Evolutionary conservation across 352 stramenopile genomes (phyloP).

Genomic region (Globisporangium nagaii): DNA sequence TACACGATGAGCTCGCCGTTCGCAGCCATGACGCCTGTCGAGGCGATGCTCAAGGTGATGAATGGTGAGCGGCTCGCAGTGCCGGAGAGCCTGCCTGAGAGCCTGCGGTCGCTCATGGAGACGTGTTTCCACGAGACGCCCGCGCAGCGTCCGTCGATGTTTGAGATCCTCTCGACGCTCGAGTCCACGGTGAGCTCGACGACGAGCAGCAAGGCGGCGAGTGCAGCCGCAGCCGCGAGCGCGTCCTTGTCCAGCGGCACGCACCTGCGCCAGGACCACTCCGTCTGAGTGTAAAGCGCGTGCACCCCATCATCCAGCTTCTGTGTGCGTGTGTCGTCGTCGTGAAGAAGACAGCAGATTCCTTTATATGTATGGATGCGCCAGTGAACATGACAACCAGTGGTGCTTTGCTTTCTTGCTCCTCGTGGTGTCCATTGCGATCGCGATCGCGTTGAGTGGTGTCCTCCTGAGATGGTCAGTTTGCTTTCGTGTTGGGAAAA

Average conservation of each 20-base stretch:
- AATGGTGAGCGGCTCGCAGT: slow-evolving; percentile 53
- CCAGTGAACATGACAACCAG: too few species aligned
- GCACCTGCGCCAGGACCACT: background rate
- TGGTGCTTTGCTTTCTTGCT: too few species aligned
- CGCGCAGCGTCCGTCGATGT: slow-evolving; percentile 57
- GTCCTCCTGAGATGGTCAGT: too few species aligned
- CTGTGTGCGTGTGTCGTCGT: too few species aligned
- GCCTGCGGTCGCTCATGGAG: slow-evolving; percentile 54
- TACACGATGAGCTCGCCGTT: slow-evolving; percentile 55
- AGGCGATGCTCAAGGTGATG: slow-evolving; percentile 62
- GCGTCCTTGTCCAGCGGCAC: slow-evolving; percentile 8
- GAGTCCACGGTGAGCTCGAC: slow-evolving; percentile 18
- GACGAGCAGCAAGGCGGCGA: background rate
- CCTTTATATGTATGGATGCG: too few species aligned
- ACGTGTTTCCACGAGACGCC: slow-evolving; percentile 66
- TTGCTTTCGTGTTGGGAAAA: too few species aligned
- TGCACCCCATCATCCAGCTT: too few species aligned
- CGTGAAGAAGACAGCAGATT: too few species aligned
- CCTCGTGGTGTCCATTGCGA: too few species aligned
- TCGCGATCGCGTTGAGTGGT: too few species aligned
- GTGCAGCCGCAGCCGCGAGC: slow-evolving; percentile 6
- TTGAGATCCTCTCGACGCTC: slow-evolving; percentile 49
- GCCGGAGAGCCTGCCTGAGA: slow-evolving; percentile 32
- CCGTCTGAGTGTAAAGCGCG: slow-evolving; percentile 27
- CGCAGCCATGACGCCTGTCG: slow-evolving; percentile 39